Conservation (phyloP, 2,329 filamentous ascomycete species). For the Hymenoscyphus occultus region DNA sequence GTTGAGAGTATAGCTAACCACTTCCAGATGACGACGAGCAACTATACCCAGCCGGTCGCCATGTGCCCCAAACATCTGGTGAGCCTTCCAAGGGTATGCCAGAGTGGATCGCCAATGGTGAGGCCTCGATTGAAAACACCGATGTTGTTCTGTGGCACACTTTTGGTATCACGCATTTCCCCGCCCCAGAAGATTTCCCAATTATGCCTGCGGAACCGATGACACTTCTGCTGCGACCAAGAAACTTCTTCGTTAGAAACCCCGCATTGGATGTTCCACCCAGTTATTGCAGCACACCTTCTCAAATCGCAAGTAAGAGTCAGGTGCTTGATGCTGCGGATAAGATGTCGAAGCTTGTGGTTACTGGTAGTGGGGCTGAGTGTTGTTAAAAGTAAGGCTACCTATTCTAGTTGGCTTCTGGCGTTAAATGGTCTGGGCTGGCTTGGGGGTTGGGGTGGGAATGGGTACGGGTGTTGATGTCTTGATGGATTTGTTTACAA, state of each 20-base stretch:
- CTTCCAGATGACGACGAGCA: constrained; percentile 53
- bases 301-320: constrained; percentile 54
- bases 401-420: not conserved
- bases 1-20: constrained; percentile 47
- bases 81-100: constrained; percentile 45
- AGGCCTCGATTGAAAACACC: constrained; percentile 69
- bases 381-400: constrained; percentile 32
- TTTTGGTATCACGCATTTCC: constrained; percentile 88
- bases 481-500: not conserved
- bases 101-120: constrained; percentile 56
- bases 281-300: constrained; percentile 70
- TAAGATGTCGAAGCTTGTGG: constrained; percentile 42
- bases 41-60: constrained; percentile 57
- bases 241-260: constrained; percentile 58
- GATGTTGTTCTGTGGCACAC: constrained; percentile 93
- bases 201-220: constrained; percentile 89
- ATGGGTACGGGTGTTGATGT: not conserved
- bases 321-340: constrained; percentile 47
- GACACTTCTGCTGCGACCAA: constrained; percentile 56
- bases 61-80: constrained; percentile 55
- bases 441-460: not conserved
- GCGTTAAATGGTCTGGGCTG: not conserved
- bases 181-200: constrained; percentile 85
- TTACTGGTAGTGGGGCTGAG: constrained; percentile 21
- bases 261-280: constrained; percentile 58